A percentile compares a stretch with the other conserved stretches of the same genome.
Evolutionary conservation across 202 grass and related monocot genomes (phyloP).

Genomic region (Schoenoplectus tabernaemontani): DNA sequence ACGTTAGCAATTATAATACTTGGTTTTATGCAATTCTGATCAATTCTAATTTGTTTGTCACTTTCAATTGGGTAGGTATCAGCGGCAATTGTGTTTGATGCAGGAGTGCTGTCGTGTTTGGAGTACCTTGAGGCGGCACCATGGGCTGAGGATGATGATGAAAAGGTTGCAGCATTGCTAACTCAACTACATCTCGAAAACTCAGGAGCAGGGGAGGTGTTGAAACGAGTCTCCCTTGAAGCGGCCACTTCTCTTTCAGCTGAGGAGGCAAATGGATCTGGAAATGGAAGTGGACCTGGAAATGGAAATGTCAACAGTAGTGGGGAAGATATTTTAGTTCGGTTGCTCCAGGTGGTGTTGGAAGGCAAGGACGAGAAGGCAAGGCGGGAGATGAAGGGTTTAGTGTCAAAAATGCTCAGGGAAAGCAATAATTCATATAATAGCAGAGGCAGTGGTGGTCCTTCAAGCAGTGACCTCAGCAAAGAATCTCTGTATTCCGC

Average conservation of each 20-base stretch:
- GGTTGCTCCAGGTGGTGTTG: slow-evolving; percentile 85
- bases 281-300: slow-evolving; percentile 22
- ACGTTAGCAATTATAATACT: not conserved
- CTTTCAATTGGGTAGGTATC: slow-evolving; percentile 45
- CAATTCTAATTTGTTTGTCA: slow-evolving; percentile 14
- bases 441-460: slow-evolving; percentile 26
- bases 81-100: slow-evolving; percentile 78
- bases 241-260: slow-evolving; percentile 30
- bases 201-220: slow-evolving; percentile 71
- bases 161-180: slow-evolving; percentile 80
- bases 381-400: slow-evolving; percentile 89
- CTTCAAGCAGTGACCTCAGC: slow-evolving; percentile 45
- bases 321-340: slow-evolving; percentile 70
- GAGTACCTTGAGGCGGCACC: slow-evolving; percentile 80
- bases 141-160: slow-evolving; percentile 93
- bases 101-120: slow-evolving; percentile 71
- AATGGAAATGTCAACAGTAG: slow-evolving; percentile 19
- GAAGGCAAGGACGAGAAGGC: slow-evolving; percentile 99
- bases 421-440: slow-evolving; percentile 51
- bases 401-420: slow-evolving; percentile 96
- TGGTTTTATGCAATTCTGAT: not conserved
- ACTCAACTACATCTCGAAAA: slow-evolving; percentile 81
- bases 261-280: slow-evolving; percentile 34
- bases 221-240: slow-evolving; percentile 87
- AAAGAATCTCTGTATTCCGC: slow-evolving; percentile 90